Conservation (phyloP, 257 asterid genomes). For the Phtheirospermum japonicum region DNA sequence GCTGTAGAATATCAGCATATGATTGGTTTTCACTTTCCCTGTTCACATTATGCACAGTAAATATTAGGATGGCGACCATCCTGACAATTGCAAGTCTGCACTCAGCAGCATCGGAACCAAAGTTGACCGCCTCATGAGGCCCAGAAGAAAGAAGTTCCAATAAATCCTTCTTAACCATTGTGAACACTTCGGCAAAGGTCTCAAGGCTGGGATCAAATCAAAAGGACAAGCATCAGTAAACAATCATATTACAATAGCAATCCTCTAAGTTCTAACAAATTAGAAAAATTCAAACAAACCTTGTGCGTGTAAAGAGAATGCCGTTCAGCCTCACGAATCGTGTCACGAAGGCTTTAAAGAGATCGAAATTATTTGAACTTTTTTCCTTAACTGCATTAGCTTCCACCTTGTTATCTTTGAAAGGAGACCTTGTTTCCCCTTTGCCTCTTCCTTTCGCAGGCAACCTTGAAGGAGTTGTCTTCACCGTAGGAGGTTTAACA, state of each 20-base stretch:
- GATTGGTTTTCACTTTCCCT: conserved; percentile 80
- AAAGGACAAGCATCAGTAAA: conserved; percentile 25
- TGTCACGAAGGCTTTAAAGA: conserved; percentile 53
- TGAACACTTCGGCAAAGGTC: conserved; percentile 71
- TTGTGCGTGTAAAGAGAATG: conserved; percentile 83
- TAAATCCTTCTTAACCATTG: conserved; percentile 62
- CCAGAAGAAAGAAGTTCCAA: conserved; percentile 76
- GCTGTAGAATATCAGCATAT: conserved; percentile 88
- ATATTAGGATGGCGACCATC: conserved; percentile 72
- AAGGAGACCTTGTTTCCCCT: conserved; percentile 47
- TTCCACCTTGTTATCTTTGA: conserved; percentile 26
- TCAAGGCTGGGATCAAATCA: conserved; percentile 65
- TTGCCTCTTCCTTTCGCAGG: conserved; percentile 61
- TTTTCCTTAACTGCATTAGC: conserved; percentile 42
- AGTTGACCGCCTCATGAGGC: conserved; percentile 55
- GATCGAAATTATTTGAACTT: conserved; percentile 42
- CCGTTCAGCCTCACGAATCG: conserved; percentile 86
- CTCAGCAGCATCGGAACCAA: conserved; percentile 68
- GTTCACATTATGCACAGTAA: conserved; percentile 76
- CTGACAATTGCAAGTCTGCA: conserved; percentile 68
- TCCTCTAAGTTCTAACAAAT: not conserved
- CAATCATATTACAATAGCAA: conserved; percentile 1
- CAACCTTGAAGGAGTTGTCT: conserved; percentile 37
- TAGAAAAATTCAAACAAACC: conserved; percentile 43
- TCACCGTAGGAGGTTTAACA: conserved; percentile 44